These are phyloP conservation scores for Fraxinus angustifolia DNA, from an alignment of 305 asterid genomes.

Conservation along the genomic window DNA sequence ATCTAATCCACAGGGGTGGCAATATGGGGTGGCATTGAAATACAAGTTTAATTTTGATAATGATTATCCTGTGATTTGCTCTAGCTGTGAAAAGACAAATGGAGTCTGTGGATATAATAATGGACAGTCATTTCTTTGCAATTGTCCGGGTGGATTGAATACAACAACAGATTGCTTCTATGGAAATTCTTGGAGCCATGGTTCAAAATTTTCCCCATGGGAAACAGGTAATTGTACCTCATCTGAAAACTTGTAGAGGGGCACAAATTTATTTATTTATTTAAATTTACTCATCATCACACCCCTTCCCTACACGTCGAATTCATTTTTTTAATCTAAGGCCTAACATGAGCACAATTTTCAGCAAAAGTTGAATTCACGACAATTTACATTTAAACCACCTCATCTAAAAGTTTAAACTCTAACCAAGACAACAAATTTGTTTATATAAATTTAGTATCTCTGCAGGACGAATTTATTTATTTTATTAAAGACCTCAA, in stretches of 20 bases:
- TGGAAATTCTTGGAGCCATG: constrained; percentile 45
- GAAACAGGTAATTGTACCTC: constrained; percentile 28
- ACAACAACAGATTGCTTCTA: constrained; percentile 55
- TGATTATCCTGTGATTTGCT: constrained; percentile 62
- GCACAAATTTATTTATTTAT: no score
- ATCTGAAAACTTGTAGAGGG: background rate
- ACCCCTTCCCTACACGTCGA: no score
- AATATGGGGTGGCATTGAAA: constrained; percentile 62
- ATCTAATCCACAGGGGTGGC: constrained; percentile 56
- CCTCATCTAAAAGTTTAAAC: background rate
- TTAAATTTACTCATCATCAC: no score
- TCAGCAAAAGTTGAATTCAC: no score
- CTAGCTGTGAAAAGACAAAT: constrained; percentile 63
- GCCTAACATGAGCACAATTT: background rate
- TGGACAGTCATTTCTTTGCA: constrained; percentile 49
- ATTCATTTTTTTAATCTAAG: no score
- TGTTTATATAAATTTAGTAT: background rate
- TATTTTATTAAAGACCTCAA: background rate
- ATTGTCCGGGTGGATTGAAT: constrained; percentile 65
- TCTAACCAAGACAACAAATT: no score
- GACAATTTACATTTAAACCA: background rate
- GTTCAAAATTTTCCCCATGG: constrained; percentile 31
- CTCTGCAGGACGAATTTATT: background rate
- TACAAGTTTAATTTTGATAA: constrained; percentile 70
- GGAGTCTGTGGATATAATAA: constrained; percentile 68